Evolutionary conservation across 2,329 filamentous ascomycete species (phyloP).

Genomic region (Aureobasidium subglaciale): DNA sequence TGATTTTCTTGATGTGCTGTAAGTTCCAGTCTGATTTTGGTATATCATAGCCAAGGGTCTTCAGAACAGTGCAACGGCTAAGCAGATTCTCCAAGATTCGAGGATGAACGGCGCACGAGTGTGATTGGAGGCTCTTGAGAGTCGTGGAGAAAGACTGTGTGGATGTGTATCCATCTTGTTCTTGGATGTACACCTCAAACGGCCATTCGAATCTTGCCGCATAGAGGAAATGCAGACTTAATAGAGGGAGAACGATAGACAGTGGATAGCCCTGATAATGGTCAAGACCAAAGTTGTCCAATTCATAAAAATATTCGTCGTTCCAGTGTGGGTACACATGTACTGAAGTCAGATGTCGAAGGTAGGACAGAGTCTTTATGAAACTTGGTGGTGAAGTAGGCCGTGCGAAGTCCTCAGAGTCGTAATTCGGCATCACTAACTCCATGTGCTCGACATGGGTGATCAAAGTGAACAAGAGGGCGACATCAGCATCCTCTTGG

Average conservation of each 20-base stretch:
- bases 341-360: not conserved
- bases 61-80: not conserved
- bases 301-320: not conserved
- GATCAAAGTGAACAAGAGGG: not conserved
- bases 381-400: not conserved
- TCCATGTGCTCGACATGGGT: not conserved
- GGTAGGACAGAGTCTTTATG: not conserved
- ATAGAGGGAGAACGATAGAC: not conserved
- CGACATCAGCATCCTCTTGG: not conserved
- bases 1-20: not conserved
- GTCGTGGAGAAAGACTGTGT: not conserved
- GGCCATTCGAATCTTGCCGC: not conserved
- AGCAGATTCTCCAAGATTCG: not conserved
- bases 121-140: not conserved
- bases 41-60: not conserved
- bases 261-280: not conserved
- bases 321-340: not conserved
- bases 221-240: not conserved
- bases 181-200: not conserved
- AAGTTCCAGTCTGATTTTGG: not conserved
- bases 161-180: not conserved
- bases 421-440: not conserved
- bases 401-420: not conserved
- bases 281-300: not conserved
- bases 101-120: not conserved